These are phyloP conservation scores for Cyclostephanos invisitatus DNA, from an alignment of 108 stramenopile species.

Conservation along the genomic window DNA sequence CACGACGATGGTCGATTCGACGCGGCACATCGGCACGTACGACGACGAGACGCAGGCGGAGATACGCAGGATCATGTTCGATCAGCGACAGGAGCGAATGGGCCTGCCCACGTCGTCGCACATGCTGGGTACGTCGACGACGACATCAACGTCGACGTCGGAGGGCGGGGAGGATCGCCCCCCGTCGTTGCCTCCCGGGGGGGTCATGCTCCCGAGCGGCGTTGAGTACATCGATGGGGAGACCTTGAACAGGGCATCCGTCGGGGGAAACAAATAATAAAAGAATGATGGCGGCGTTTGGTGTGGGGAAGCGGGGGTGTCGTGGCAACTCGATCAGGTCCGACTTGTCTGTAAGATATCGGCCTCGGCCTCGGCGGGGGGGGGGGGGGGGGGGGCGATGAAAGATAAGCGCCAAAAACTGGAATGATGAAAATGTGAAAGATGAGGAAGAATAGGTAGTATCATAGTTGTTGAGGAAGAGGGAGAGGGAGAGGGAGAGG, in stretches of 20 bases:
- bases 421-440: too few species aligned
- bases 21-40: slow-evolving; percentile 71
- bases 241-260: slow-evolving; percentile 45
- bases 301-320: too few species aligned
- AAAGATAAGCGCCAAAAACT: too few species aligned
- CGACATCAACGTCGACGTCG: slow-evolving; percentile 1
- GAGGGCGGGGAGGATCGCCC: slow-evolving; percentile 5
- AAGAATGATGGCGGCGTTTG: not conserved
- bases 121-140: slow-evolving; percentile 48
- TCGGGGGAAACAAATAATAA: not conserved
- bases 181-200: not conserved
- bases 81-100: slow-evolving; percentile 72
- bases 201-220: slow-evolving; percentile 54
- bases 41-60: slow-evolving; percentile 81
- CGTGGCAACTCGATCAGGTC: too few species aligned
- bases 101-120: slow-evolving; percentile 53
- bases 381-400: too few species aligned
- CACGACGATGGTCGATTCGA: slow-evolving; percentile 73
- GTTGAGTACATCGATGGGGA: slow-evolving; percentile 77
- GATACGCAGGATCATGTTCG: slow-evolving; percentile 80
- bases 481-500: too few species aligned
- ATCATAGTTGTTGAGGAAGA: too few species aligned
- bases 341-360: too few species aligned
- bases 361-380: too few species aligned
- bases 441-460: too few species aligned